Conservation (phyloP, 2,329 filamentous ascomycete species). For the Rhexocercosporidium sp. region DNA sequence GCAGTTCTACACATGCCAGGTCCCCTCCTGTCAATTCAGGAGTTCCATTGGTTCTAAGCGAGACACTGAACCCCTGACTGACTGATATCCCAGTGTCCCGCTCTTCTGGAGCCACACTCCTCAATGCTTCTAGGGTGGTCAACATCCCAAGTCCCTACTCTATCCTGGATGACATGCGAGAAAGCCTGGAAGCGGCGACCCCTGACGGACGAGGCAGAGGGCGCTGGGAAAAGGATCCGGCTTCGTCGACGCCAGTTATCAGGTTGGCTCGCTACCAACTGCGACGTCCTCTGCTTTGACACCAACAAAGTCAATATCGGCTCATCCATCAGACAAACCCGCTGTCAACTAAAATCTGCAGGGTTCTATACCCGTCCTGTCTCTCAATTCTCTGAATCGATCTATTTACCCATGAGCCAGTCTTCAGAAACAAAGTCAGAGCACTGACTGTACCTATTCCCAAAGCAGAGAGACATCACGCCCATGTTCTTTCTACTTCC, state of each 20-base stretch:
- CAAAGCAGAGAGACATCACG: slow-evolving; percentile 4
- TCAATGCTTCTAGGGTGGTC: slow-evolving; percentile 11
- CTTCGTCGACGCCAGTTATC: background rate
- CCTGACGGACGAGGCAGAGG: background rate
- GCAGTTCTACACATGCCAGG: slow-evolving; percentile 14
- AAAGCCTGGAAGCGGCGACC: background rate
- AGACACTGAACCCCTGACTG: background rate
- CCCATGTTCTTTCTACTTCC: background rate
- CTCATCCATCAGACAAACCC: too few relatives aligned
- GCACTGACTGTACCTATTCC: too few relatives aligned
- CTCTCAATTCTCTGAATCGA: background rate
- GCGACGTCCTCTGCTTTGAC: too few relatives aligned
- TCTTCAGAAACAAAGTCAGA: background rate
- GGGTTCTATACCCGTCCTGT: too few relatives aligned
- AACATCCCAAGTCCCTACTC: too few relatives aligned
- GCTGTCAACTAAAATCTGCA: too few relatives aligned
- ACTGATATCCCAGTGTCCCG: slow-evolving; percentile 9
- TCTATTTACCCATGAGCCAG: background rate
- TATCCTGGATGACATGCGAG: background rate
- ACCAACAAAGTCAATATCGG: too few relatives aligned
- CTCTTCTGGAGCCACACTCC: slow-evolving; percentile 17
- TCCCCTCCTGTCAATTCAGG: background rate
- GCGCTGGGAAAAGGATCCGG: background rate
- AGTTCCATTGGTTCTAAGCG: background rate
- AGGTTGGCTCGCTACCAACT: slow-evolving; percentile 4